Evolutionary conservation across 441 rosid genomes (phyloP), one percentile per base, ranked within the genome.

Genomic region (Cnidoscolus chayamansa): DNA sequence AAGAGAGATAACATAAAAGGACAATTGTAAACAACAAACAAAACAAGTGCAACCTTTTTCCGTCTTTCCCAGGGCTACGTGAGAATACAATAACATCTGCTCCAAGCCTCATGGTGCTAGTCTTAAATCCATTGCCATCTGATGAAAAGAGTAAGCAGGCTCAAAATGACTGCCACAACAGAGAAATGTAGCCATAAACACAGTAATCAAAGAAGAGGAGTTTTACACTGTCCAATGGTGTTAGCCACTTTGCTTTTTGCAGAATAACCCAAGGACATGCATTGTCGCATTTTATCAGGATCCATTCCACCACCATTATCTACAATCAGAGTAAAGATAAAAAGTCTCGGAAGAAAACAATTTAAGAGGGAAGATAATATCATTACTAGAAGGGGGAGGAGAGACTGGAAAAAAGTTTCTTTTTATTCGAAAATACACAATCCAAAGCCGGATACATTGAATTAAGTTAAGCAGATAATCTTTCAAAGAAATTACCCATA

Each of bases 91-190:
- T 88, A 65, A 89, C 99, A 90, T 94, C 99, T 66, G 97, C 99
- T 35, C 99, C 99, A n/a, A 94, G 94, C 81, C 99, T 88, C 99
- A 94, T 92, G 48, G 99, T 94, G 81, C 98, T 94, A 15, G 98
- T 92, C 88, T 95, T 95, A 78, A 92, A 95, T 61, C 99, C 98
- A 84, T 95, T 92, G n/a, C 99, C 98, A 87, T 92, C 97, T 94
- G 81, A 31, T 56, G 12, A 78, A 74, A 63, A 61, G 40, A 49
- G 31, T 10, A 77, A 25, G 77, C 20, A 61, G 58, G 75, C 37
- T 43, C 31, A 72, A 68, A 50, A 43, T 70, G 10, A 15, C 20
- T 43, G 59, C 40, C 32, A 64, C 5, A 35, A 58, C 16, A 54
- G 57, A 45, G 30, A 63, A 40, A 53, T 11, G 51, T 10, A 69